Conservation (phyloP, 2,329 filamentous ascomycete species). For the Venturia effusa region DNA sequence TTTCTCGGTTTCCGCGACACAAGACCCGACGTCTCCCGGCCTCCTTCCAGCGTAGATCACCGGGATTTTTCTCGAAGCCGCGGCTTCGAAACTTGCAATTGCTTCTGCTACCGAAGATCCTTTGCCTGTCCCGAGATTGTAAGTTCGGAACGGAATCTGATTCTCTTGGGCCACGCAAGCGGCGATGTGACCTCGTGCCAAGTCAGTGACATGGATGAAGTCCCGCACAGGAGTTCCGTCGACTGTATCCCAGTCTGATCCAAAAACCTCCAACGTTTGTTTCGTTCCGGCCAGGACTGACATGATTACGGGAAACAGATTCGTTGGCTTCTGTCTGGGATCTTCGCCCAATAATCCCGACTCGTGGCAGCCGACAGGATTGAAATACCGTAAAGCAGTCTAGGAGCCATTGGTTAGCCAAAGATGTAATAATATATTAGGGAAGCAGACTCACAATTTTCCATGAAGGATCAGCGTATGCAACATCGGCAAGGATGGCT, state of each 20-base stretch:
- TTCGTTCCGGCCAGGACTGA: constrained; percentile 48
- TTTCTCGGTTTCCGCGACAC: constrained; percentile 28
- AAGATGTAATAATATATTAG: too few species aligned
- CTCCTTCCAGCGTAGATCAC: constrained; percentile 26
- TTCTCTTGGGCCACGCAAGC: constrained; percentile 35
- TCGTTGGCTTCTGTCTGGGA: constrained; percentile 49
- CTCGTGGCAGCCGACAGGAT: constrained; percentile 54
- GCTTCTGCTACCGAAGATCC: constrained; percentile 34
- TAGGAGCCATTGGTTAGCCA: not conserved
- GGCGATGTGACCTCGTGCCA: constrained; percentile 53
- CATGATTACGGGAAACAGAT: constrained; percentile 54
- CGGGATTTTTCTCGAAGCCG: constrained; percentile 25
- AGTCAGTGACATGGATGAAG: constrained; percentile 57
- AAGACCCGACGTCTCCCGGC: constrained; percentile 31
- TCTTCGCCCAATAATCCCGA: constrained; percentile 55
- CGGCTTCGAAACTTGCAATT: constrained; percentile 27
- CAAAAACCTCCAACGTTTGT: constrained; percentile 48
- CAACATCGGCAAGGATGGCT: constrained; percentile 53
- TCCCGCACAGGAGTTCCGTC: constrained; percentile 59
- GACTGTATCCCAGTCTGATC: constrained; percentile 52
- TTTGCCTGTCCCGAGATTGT: constrained; percentile 32
- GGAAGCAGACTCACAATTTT: constrained; percentile 29
- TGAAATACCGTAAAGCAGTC: constrained; percentile 56
- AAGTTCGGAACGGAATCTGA: constrained; percentile 26
- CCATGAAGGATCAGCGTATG: constrained; percentile 49